Evolutionary conservation across 1,139 yeast genomes (phyloP), one percentile per base, ranked within the genome.

Genomic region (Pneumocystis oryctolagi): DNA sequence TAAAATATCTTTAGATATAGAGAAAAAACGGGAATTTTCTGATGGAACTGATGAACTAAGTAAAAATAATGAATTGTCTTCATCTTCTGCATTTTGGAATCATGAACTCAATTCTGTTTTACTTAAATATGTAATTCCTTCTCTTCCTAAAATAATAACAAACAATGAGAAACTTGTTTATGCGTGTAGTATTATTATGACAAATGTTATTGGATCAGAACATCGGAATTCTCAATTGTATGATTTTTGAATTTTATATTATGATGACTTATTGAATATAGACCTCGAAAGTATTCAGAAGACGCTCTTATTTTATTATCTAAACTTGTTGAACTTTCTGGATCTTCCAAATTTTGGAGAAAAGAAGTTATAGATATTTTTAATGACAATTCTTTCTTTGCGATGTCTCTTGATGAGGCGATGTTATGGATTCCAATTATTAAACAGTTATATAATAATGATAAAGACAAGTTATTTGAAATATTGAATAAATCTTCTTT

Each of bases 401-500:
- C 71, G 3, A 69, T 77, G 42, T 65, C 68, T n/a, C 63, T 65
- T 3, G 63, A 66, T 68, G 75, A 64, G 62, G 76, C 71, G n/a
- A 66, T 68, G 3, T 66, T 69, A 1, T 84, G 92, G 89, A 74
- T 75, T 65, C 71, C 74, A 0, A 76, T 85, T 1, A 72, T 87
- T 5, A 70, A 73, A 2, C 73, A 74, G 9, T 87, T 94, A 92
- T 77, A 82, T 5, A 70, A 73, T 1, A 74, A 73, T 42, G 90
- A 85, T 64, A 80, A 80, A 61, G 90, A 84, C 8, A 82, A 80
- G 62, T 71, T 86, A 61, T 71, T 72, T 3, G 95, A 87, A 34
- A 75, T 83, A 62, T 71, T 84, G 42, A 64, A 75, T 25, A 75
- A 80, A 65, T 70, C 85, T n/a, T 73, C 83, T 0, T 78, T 83